Evolutionary conservation across 139 green algal species (phyloP).

Genomic region (Picochlorum costavermella): DNA sequence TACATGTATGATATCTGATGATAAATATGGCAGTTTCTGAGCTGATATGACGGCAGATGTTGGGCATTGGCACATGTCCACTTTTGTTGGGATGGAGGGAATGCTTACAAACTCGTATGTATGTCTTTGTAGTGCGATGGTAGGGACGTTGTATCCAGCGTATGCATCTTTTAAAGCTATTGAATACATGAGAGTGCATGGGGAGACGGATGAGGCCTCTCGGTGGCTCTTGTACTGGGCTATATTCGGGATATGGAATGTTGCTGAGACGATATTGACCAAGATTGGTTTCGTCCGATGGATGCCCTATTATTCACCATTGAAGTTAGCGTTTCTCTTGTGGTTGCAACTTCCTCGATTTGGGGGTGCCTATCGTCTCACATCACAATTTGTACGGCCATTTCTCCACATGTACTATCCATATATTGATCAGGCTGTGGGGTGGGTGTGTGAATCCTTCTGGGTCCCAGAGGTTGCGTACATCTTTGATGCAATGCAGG

Average conservation of each 20-base stretch:
- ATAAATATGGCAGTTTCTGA: neutral
- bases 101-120: neutral
- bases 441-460: neutral
- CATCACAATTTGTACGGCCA: constrained; percentile 7
- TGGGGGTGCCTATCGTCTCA: neutral
- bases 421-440: constrained; percentile 8
- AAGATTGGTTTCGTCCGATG: constrained; percentile 2
- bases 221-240: constrained; percentile 19
- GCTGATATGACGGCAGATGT: neutral
- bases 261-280: constrained; percentile 8
- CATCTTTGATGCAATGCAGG: constrained; percentile 11
- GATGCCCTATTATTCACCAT: constrained; percentile 44
- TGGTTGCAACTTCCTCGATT: constrained; percentile 45
- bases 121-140: constrained; percentile 10
- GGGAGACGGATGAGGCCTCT: neutral
- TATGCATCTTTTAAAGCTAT: constrained; percentile 28
- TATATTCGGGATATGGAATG: constrained; percentile 14
- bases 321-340: constrained; percentile 46
- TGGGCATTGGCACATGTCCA: neutral
- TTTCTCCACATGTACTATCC: neutral
- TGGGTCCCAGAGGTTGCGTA: constrained; percentile 15
- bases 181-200: constrained; percentile 7
- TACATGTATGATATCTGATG: neutral
- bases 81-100: neutral
- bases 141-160: constrained; percentile 25